Base-by-base conservation (phyloP, 352 stramenopile species). In the Globisporangium uncinulatum region DNA sequence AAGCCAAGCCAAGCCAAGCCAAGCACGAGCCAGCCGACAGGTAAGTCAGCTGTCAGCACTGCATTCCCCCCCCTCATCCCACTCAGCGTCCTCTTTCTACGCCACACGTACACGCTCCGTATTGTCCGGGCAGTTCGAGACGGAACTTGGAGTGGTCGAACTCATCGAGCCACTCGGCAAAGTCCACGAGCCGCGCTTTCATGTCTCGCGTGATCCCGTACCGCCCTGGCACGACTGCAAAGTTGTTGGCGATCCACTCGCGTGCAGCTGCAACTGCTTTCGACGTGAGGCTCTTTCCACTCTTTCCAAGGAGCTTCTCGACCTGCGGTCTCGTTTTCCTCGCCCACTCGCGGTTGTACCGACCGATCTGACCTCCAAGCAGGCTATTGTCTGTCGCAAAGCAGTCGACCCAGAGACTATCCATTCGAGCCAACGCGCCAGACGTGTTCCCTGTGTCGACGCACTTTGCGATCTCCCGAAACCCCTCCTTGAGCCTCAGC, bases 101-200 rank as follows among this genome's bases (percentile, higher is more conserved):
- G n/a, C n/a, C 34, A 8, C 65, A 73, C 74, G 62, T 80, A 89
- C 80, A 61, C 32, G 70, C 66, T 47, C 67, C 80, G 53, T 95
- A 95, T 62, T 94, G 86, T 6, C 86, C 86, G 4, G 86, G 86
- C 0, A 95, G 70, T 57, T 95, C 86, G 9, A 95, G 55, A 6
- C 56, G 70, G 17, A 47, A 76, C 19, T 73, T 87, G 32, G 73
- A 79, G 55, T 89, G 82, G 51, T 94, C 82, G 62, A 95, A 91
- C 48, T 91, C 77, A 24, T 88, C 71, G 2, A 95, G 73, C 86
- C 86, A 95, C 36, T 93, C 83, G 1, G 84, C 79, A 74, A 95
- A 94, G 53, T 93, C 79, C 8, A 69, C 67, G 13, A 95, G 62
- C n/a, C 83, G 73, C 13, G 69, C 75, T 45, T 91, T 90, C 83